phyloP scores from a whole-genome alignment of 78 protist species.

The Protostelium mycophagum region DNA sequence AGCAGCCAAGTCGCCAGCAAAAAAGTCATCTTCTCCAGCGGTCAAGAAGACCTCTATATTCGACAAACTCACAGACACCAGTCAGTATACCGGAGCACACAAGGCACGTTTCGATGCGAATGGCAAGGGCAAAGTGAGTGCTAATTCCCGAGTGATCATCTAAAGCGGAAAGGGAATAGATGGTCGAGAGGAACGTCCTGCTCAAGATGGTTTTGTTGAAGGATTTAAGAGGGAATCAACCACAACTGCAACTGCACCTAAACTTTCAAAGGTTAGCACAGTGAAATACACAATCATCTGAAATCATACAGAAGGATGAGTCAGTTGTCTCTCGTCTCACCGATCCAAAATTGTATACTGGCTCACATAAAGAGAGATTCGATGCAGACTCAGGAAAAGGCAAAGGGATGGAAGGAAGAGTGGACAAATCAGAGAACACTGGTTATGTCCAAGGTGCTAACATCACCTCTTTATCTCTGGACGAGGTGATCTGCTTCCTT shows the following conservation, averaged over 20 bases:
- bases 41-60: neutral
- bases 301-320: too few species aligned
- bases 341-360: conserved; percentile 1
- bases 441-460: neutral
- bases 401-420: neutral
- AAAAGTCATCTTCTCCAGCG: neutral
- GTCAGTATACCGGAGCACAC: conserved; percentile 13
- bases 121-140: neutral
- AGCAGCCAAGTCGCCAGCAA: too few species aligned
- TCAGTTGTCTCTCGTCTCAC: too few species aligned
- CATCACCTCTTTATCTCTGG: neutral
- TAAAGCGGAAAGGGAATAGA: neutral
- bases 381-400: conserved; percentile 14
- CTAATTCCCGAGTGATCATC: neutral
- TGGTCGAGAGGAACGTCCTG: neutral
- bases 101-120: neutral
- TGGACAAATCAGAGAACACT: neutral
- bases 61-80: conserved; percentile 9
- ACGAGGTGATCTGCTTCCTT: too few species aligned
- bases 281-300: too few species aligned
- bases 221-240: neutral
- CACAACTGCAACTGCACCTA: neutral
- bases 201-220: neutral
- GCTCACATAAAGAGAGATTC: conserved; percentile 16
- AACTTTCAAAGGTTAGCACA: neutral